A percentile compares a stretch with the other conserved stretches of the same genome.
phyloP scores from a whole-genome alignment of 2,329 filamentous ascomycete species.

The Dactylellina drechsleri region DNA sequence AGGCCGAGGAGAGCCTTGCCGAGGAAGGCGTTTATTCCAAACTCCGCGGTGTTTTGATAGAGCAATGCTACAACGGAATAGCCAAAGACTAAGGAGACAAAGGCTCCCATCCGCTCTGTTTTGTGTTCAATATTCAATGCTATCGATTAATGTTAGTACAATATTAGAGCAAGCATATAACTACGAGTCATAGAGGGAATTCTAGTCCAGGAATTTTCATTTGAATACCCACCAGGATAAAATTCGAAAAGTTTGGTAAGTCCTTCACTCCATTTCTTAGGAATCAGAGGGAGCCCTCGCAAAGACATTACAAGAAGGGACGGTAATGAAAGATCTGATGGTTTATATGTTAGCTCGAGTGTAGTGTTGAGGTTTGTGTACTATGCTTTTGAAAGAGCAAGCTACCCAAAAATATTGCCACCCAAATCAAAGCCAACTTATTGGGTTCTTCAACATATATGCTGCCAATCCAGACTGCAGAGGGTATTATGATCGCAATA shows the following conservation, averaged over 20 bases:
- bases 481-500: slow-evolving; percentile 64
- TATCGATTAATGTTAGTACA: background rate
- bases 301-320: slow-evolving; percentile 57
- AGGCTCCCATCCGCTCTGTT: slow-evolving; percentile 72
- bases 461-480: slow-evolving; percentile 70
- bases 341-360: background rate
- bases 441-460: slow-evolving; percentile 69
- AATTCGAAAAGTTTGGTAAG: slow-evolving; percentile 35
- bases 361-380: background rate
- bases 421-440: slow-evolving; percentile 69
- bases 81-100: slow-evolving; percentile 73
- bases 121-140: slow-evolving; percentile 74
- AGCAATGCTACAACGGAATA: slow-evolving; percentile 72
- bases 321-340: slow-evolving; percentile 62
- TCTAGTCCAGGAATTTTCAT: background rate
- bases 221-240: slow-evolving; percentile 60
- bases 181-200: slow-evolving; percentile 33
- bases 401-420: slow-evolving; percentile 67
- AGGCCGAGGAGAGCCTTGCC: slow-evolving; percentile 72
- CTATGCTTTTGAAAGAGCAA: slow-evolving; percentile 60
- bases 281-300: slow-evolving; percentile 51
- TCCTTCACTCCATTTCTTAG: slow-evolving; percentile 33
- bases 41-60: slow-evolving; percentile 67
- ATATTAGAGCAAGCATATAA: slow-evolving; percentile 30
- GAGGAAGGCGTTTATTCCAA: slow-evolving; percentile 70